These are phyloP conservation scores for Amaranthus palmeri DNA, from an alignment of 148 eudicot genomes.

Conservation along the genomic window DNA sequence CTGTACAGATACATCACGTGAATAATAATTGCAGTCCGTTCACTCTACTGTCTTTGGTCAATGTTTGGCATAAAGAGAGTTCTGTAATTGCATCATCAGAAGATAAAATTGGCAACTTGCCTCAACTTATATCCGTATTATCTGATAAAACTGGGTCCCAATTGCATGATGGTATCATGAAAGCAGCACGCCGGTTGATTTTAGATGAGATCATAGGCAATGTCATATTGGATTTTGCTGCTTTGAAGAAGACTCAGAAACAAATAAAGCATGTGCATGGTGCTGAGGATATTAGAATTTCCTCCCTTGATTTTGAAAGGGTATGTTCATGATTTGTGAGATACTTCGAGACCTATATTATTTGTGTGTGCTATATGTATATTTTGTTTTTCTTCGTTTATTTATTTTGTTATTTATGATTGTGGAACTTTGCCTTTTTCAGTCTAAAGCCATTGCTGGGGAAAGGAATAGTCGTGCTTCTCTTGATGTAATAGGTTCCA, in stretches of 20 bases:
- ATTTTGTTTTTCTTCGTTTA: not conserved
- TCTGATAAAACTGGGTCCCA: constrained; percentile 71
- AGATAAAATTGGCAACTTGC: constrained; percentile 20
- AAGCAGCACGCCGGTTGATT: constrained; percentile 63
- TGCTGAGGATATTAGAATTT: constrained; percentile 30
- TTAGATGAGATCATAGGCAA: constrained; percentile 78
- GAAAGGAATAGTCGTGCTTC: constrained; percentile 23
- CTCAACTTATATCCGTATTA: constrained; percentile 38
- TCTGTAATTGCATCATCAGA: constrained; percentile 17
- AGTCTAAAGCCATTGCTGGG: constrained; percentile 33
- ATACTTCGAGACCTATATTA: not conserved
- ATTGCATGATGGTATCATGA: constrained; percentile 76
- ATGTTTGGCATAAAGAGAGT: constrained; percentile 42
- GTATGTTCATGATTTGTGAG: constrained; percentile 21
- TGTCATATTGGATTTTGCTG: constrained; percentile 49
- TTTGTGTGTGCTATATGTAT: constrained; percentile 8
- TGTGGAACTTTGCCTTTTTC: constrained; percentile 18
- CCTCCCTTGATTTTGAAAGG: constrained; percentile 32
- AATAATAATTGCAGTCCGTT: constrained; percentile 44
- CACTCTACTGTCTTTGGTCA: constrained; percentile 43
- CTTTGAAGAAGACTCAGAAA: constrained; percentile 54
- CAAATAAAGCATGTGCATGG: constrained; percentile 33
- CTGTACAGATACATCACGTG: constrained; percentile 63
- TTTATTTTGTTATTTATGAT: not conserved
- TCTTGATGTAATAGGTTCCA: constrained; percentile 26